These are phyloP conservation scores for Neltuma alba DNA, from an alignment of 306 rosid species.

Conservation along the genomic window DNA sequence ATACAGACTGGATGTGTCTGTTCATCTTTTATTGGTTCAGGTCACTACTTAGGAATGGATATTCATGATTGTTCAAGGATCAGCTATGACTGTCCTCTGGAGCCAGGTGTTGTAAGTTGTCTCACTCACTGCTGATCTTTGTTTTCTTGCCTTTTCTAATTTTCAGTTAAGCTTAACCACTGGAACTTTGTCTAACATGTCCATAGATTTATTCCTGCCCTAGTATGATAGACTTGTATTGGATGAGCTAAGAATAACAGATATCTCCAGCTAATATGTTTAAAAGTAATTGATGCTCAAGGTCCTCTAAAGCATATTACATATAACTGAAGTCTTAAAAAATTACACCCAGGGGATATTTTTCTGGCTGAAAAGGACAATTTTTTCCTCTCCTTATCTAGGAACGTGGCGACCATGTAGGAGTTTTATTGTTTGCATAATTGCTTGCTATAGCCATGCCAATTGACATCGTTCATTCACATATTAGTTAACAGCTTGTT, in stretches of 20 bases:
- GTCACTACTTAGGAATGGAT: conserved; percentile 95
- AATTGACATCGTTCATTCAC: conserved; percentile 14
- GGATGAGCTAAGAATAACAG: no score
- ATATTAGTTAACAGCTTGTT: no score
- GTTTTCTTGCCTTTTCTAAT: conserved; percentile 25
- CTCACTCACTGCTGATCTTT: conserved; percentile 34
- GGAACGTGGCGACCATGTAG: background rate
- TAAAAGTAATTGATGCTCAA: no score
- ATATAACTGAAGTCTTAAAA: no score
- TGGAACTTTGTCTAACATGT: no score
- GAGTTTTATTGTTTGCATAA: conserved; percentile 1
- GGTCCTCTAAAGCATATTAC: no score
- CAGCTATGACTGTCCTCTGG: no score
- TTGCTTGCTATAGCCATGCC: conserved; percentile 16
- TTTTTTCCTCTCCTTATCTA: background rate
- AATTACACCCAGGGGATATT: no score
- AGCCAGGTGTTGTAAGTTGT: conserved; percentile 95
- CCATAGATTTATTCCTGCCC: no score
- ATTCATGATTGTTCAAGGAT: conserved; percentile 68
- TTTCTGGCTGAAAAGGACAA: conserved; percentile 9
- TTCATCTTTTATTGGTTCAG: conserved; percentile 24
- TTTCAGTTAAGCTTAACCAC: no score
- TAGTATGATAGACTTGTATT: no score
- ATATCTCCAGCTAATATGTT: no score
- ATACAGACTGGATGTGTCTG: conserved; percentile 21